Percentiles rank a stretch among this genome's conserved stretches.
phyloP scores from a whole-genome alignment of 768 basidiomycete species.

The Suillus subaureus region DNA sequence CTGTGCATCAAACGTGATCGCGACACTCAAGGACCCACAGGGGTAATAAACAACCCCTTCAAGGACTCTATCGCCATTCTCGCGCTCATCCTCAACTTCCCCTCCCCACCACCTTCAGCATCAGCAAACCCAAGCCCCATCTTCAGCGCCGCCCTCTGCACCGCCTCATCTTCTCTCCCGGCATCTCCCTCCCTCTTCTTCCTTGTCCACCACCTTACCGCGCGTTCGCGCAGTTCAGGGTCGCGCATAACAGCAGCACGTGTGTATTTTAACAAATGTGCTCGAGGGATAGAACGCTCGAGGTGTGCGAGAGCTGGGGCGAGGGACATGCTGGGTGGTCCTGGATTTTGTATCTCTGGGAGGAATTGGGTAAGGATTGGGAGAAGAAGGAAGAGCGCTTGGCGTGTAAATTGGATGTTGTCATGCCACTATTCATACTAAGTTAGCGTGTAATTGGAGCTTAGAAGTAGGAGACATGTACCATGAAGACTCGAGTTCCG shows the following conservation, averaged over 20 bases:
- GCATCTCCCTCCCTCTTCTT: slow-evolving; percentile 55
- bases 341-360: slow-evolving; percentile 20
- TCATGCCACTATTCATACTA: slow-evolving; percentile 62
- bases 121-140: slow-evolving; percentile 44
- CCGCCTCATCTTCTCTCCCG: slow-evolving; percentile 48
- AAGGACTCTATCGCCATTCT: slow-evolving; percentile 30
- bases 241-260: slow-evolving; percentile 59
- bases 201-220: slow-evolving; percentile 56
- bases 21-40: neutral
- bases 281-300: slow-evolving; percentile 43
- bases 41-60: slow-evolving; percentile 23
- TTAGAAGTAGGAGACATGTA: slow-evolving; percentile 21
- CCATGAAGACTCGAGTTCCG: slow-evolving; percentile 37
- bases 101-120: slow-evolving; percentile 19
- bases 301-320: slow-evolving; percentile 28
- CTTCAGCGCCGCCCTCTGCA: slow-evolving; percentile 46
- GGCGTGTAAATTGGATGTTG: slow-evolving; percentile 53
- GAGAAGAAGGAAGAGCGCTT: slow-evolving; percentile 57
- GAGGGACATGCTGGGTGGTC: slow-evolving; percentile 31
- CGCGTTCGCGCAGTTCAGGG: slow-evolving; percentile 48
- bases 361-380: slow-evolving; percentile 50
- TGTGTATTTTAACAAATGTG: slow-evolving; percentile 58
- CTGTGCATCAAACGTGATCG: neutral
- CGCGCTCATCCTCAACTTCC: slow-evolving; percentile 26
- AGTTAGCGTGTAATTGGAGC: neutral